Evolutionary conservation across 2,329 filamentous ascomycete species (phyloP).

Genomic region (Didymella pinodella): DNA sequence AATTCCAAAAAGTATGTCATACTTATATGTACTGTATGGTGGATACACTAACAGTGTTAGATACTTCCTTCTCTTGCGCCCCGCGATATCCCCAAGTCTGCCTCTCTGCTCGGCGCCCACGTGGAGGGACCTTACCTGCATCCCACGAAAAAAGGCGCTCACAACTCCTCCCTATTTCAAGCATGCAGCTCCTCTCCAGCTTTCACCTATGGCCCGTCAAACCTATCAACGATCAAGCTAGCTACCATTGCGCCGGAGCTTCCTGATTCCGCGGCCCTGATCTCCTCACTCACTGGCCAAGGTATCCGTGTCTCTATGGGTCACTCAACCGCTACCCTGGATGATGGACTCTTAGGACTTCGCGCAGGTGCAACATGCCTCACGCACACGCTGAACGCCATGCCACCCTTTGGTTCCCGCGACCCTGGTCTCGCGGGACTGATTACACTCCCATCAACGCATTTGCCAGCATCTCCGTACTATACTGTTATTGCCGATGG

Average conservation of each 20-base stretch:
- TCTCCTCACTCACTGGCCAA: slow-evolving; percentile 53
- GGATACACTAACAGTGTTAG: slow-evolving; percentile 38
- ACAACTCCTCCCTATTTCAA: slow-evolving; percentile 58
- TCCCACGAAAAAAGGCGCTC: slow-evolving; percentile 62
- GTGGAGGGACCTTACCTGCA: slow-evolving; percentile 65
- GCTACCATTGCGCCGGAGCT: slow-evolving; percentile 64
- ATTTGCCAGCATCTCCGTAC: slow-evolving; percentile 51
- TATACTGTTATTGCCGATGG: slow-evolving; percentile 64
- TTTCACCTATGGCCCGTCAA: slow-evolving; percentile 58
- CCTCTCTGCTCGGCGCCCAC: slow-evolving; percentile 64
- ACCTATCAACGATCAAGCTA: slow-evolving; percentile 56
- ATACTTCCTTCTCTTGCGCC: slow-evolving; percentile 59
- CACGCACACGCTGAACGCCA: slow-evolving; percentile 65
- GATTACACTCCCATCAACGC: slow-evolving; percentile 38
- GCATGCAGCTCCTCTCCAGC: slow-evolving; percentile 44
- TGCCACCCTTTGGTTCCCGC: slow-evolving; percentile 60
- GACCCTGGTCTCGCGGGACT: slow-evolving; percentile 61
- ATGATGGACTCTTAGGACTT: slow-evolving; percentile 56
- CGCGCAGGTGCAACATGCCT: slow-evolving; percentile 60
- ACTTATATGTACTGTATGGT: background rate
- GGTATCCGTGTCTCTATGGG: slow-evolving; percentile 59
- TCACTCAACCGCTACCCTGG: slow-evolving; percentile 60
- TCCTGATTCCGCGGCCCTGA: slow-evolving; percentile 51
- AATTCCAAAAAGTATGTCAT: slow-evolving; percentile 54
- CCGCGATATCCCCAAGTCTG: slow-evolving; percentile 52